phyloP scores from a whole-genome alignment of 2,329 filamentous ascomycete genomes.

The Dothidotthia symphoricarpi region DNA sequence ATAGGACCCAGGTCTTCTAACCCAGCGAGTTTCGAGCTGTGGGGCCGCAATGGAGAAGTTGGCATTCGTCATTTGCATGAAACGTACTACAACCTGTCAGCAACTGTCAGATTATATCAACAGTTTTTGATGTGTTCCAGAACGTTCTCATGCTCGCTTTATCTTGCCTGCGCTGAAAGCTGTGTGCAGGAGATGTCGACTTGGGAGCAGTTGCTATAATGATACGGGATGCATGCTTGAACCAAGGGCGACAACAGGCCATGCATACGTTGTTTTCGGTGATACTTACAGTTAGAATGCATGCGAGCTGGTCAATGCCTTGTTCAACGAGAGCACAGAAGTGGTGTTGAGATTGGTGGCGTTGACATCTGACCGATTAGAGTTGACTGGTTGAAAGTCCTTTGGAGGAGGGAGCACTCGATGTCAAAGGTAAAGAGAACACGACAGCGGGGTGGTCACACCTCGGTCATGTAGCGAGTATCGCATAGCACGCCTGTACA shows the following conservation, averaged over 20 bases:
- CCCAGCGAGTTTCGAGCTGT: slow-evolving; percentile 5
- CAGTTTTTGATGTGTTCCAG: slow-evolving; percentile 1
- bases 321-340: no score
- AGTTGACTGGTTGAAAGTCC: background rate
- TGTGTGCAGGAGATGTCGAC: no score
- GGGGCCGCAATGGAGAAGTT: background rate
- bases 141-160: background rate
- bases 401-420: slow-evolving; percentile 1
- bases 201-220: slow-evolving; percentile 2
- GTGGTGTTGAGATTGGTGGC: background rate
- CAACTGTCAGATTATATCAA: slow-evolving; percentile 7
- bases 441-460: slow-evolving; percentile 9
- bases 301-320: no score
- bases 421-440: slow-evolving; percentile 1
- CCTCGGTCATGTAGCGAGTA: slow-evolving; percentile 4
- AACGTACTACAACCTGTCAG: slow-evolving; percentile 20
- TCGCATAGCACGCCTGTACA: slow-evolving; percentile 4
- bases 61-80: slow-evolving; percentile 22
- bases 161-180: no score
- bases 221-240: slow-evolving; percentile 1
- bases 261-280: no score
- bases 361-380: slow-evolving; percentile 1
- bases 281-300: no score
- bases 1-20: slow-evolving; percentile 4
- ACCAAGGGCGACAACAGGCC: no score